Conservation (phyloP, 495 filamentous ascomycete species). For the Ramalina intermedia region DNA sequence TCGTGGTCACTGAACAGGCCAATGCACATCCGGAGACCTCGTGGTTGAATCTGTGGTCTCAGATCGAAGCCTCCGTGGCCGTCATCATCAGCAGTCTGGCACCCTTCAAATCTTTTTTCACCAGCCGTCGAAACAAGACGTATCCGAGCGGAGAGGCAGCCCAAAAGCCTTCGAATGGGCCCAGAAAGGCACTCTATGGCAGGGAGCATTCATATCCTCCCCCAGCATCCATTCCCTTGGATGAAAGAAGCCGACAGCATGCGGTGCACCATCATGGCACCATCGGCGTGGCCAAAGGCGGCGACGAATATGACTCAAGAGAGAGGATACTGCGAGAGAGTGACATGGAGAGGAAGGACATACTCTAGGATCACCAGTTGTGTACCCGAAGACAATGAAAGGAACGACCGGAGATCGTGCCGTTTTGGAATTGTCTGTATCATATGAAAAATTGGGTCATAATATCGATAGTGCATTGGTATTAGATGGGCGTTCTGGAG, state of each 20-base stretch:
- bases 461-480: no score
- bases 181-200: neutral
- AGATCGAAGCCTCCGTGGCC: constrained; percentile 13
- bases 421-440: no score
- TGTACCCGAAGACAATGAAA: no score
- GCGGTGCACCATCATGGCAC: constrained; percentile 3
- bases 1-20: constrained; percentile 5
- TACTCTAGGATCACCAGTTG: no score
- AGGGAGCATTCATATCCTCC: neutral
- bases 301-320: neutral
- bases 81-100: constrained; percentile 11
- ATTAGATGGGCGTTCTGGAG: no score
- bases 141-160: neutral
- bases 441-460: no score
- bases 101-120: constrained; percentile 13
- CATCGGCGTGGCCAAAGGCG: neutral
- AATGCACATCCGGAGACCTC: constrained; percentile 6
- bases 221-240: neutral
- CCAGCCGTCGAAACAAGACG: neutral
- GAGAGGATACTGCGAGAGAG: neutral
- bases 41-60: constrained; percentile 13
- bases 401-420: no score
- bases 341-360: no score
- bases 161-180: neutral
- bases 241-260: neutral